Percentiles rank a stretch among this genome's conserved stretches.
Evolutionary conservation across 1,139 yeast genomes (phyloP).

Genomic region (Lodderomyces parapsilosis): DNA sequence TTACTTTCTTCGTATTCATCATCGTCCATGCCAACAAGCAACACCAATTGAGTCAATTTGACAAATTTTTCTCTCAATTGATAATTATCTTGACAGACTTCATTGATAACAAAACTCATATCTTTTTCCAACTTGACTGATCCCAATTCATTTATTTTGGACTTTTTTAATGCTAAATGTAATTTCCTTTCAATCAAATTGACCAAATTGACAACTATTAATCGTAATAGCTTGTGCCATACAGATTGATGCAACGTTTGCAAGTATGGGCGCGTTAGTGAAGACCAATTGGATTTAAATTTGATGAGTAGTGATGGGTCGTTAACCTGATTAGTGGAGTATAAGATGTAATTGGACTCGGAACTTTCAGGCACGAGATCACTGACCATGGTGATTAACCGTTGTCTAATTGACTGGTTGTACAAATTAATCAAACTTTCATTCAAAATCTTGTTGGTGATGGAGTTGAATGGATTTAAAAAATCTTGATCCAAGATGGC

Average conservation of each 20-base stretch:
- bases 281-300: slow-evolving; percentile 65
- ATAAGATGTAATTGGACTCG: slow-evolving; percentile 37
- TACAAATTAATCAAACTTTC: slow-evolving; percentile 58
- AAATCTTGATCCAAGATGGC: slow-evolving; percentile 38
- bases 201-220: slow-evolving; percentile 52
- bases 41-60: slow-evolving; percentile 78
- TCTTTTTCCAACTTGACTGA: slow-evolving; percentile 84
- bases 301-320: slow-evolving; percentile 34
- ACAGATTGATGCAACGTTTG: slow-evolving; percentile 53
- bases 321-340: slow-evolving; percentile 28
- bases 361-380: slow-evolving; percentile 56
- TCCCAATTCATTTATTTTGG: slow-evolving; percentile 73
- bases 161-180: slow-evolving; percentile 59
- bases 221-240: slow-evolving; percentile 46
- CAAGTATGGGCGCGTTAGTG: slow-evolving; percentile 62
- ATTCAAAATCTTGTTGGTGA: slow-evolving; percentile 46
- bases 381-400: slow-evolving; percentile 45
- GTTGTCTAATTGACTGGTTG: slow-evolving; percentile 55
- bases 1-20: slow-evolving; percentile 57
- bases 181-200: slow-evolving; percentile 64
- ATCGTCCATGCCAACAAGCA: slow-evolving; percentile 81
- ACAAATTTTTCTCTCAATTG: slow-evolving; percentile 74
- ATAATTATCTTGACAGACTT: slow-evolving; percentile 62
- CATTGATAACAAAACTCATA: slow-evolving; percentile 67
- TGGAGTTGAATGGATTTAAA: slow-evolving; percentile 38